phyloP scores from a whole-genome alignment of 192 early-diverging fungal species.

The Allomyces javanicus region DNA sequence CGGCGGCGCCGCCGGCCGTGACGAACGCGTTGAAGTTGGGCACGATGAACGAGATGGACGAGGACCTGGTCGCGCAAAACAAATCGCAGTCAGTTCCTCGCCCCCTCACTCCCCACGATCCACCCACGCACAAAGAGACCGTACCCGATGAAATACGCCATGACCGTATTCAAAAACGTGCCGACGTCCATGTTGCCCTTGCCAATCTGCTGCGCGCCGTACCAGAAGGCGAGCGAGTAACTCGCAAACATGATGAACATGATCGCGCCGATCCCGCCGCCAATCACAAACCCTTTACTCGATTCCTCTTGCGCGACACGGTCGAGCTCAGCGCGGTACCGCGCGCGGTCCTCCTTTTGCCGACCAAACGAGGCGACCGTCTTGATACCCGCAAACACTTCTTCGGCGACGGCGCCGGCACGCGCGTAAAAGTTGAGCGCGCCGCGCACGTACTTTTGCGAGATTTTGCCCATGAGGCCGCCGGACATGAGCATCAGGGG shows the following conservation, averaged over 20 bases:
- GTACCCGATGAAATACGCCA: constrained; percentile 20
- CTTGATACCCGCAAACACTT: constrained; percentile 60
- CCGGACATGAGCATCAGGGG: constrained; percentile 41
- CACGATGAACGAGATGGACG: background rate
- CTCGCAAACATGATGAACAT: constrained; percentile 53
- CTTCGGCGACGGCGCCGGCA: constrained; percentile 69
- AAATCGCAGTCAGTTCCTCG: background rate
- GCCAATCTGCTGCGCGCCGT: constrained; percentile 43
- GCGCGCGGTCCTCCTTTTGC: constrained; percentile 30
- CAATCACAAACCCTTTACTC: constrained; percentile 15
- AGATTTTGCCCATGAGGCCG: constrained; percentile 30
- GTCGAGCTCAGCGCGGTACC: constrained; percentile 23
- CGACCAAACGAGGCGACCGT: constrained; percentile 80
- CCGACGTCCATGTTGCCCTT: constrained; percentile 20
- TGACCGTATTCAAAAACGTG: constrained; percentile 22
- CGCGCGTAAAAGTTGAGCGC: constrained; percentile 54
- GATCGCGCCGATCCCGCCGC: constrained; percentile 48
- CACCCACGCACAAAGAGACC: constrained; percentile 9
- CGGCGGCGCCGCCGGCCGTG: constrained; percentile 58
- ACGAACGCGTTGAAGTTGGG: constrained; percentile 53
- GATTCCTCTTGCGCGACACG: background rate
- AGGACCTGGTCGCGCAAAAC: background rate
- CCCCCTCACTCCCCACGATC: background rate
- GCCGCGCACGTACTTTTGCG: constrained; percentile 18
- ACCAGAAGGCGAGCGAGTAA: constrained; percentile 70